Base-by-base conservation (phyloP, 495 filamentous ascomycete genomes). In the Penicillium samsonianum region DNA sequence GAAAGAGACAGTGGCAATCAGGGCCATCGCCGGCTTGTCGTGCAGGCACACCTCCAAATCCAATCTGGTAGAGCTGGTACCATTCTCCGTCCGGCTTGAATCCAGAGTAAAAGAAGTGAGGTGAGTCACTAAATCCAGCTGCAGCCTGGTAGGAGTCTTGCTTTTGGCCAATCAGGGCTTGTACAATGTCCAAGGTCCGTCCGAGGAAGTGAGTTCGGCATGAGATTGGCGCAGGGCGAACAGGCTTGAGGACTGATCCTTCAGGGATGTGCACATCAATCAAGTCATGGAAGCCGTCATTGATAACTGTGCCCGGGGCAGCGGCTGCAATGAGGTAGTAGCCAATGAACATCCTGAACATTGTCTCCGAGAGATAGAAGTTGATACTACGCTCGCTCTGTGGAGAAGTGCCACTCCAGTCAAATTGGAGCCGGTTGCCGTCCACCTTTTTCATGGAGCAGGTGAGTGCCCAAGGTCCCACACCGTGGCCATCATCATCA, bases 261-360 rank as follows among this genome's bases (percentile, higher is more conserved):
- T 70, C 57, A 5, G 78, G 78, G 19, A 80, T 78, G 30, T 74
- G 40, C 16, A 81, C 68, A 35, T 81, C 77, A 43, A 81, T 69
- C 3, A 81, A 64, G 38, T 81, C 78, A 44, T 81, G 79, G 64
- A 80, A 80, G 10, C 74, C 73, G 55, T 79, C 75, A 45, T 78
- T 79, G 47, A 76, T 73, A 2, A 79, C 68, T 1, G 75, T 75
- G 7, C 70, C 74, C 0, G 77, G 74, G 1, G 78, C 75, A 9
- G 77, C 78, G 0, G 79, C 77, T 4, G 76, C 73, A 22, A 80
- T 71, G 16, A 80, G 66, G 53, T 80, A 81, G 58, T 77, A 79
- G 0, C 76, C 77, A 47, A 80, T 73, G 42, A 81, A 79, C 75
- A 82, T 79, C 42, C 70, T 73, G 72, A 82, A 81, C 79, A 81